These are phyloP conservation scores for Plantago major DNA, from an alignment of 257 asterid species.

Conservation along the genomic window DNA sequence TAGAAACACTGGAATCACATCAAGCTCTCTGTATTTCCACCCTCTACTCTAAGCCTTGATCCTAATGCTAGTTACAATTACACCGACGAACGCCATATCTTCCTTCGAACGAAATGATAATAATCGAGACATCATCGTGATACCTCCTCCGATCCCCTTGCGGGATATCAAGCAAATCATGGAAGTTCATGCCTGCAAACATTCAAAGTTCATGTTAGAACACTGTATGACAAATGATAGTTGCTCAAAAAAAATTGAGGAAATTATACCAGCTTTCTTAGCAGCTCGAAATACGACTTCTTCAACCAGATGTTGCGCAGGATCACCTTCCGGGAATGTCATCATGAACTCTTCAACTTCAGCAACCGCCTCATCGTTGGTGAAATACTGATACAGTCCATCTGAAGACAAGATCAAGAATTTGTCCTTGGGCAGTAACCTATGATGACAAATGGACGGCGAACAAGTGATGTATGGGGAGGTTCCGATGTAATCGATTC, in stretches of 20 bases:
- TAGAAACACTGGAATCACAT: background rate
- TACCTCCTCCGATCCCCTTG: slow-evolving; percentile 89
- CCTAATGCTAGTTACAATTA: slow-evolving; percentile 24
- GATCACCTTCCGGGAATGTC: slow-evolving; percentile 92
- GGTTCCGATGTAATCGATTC: slow-evolving; percentile 73
- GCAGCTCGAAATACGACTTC: slow-evolving; percentile 96
- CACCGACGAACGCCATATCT: slow-evolving; percentile 85
- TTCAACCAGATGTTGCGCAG: slow-evolving; percentile 95
- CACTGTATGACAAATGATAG: background rate
- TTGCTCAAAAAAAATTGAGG: background rate
- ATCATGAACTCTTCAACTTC: slow-evolving; percentile 82
- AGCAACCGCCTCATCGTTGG: slow-evolving; percentile 76
- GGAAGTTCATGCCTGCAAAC: slow-evolving; percentile 71
- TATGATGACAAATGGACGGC: slow-evolving; percentile 81
- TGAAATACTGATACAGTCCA: slow-evolving; percentile 95
- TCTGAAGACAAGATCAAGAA: slow-evolving; percentile 93
- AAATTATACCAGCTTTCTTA: slow-evolving; percentile 74
- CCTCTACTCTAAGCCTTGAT: slow-evolving; percentile 13
- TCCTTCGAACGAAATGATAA: slow-evolving; percentile 85
- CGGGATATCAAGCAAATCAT: slow-evolving; percentile 78
- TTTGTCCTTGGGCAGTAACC: slow-evolving; percentile 55
- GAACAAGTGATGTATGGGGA: slow-evolving; percentile 73
- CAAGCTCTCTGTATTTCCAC: slow-evolving; percentile 22
- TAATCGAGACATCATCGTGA: slow-evolving; percentile 87
- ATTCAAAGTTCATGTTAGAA: slow-evolving; percentile 7